Base-by-base conservation (phyloP, 2,329 filamentous ascomycete genomes). In the Aspergillus eucalypticola region DNA sequence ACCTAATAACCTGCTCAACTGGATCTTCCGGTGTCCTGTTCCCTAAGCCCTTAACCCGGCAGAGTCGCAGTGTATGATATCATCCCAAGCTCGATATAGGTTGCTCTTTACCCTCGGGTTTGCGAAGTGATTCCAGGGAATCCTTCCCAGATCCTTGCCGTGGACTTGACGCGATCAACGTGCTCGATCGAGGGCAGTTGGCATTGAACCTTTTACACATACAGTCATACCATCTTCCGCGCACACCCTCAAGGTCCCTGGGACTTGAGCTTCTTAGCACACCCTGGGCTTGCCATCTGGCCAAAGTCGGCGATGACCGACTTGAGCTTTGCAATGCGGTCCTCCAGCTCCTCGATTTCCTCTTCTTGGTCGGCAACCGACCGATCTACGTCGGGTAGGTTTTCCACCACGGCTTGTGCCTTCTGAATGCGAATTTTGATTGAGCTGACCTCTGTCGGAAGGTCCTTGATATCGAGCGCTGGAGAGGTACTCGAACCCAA, bases 381-480 rank as follows among this genome's bases (percentile, higher is more conserved):
- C 35, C 79, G 71, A 7, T 79, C 67, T n/a, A 80, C 69, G 63
- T 81, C 80, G 8, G 79, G 78, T 41, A 82, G 65, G 38, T 67
- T 70, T 52, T 76, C 73, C 10, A 82, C 73, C 10, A 78, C 75
- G 3, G 67, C 83, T 53, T 90, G 83, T 53, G 93, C 92, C 66
- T 88, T 89, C 74, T 92, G 89, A 60, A 98, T 85, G 76, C 91
- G 91, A 76, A 93, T 88, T 76, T 91, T 93, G 68, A 97, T 82
- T 38, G 85, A 84, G 70, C 92, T 90, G 1, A 91, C 90, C 38
- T 91, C 91, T 2, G 87, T 85, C 2, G 90, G 87, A 15, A 98
- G 85, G 67, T 96, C 90, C 74, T 96, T 96, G 63, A 85, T 82
- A 62, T 87, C 83, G 49, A 88, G 77, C 17, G 82, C 76, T 82